A percentile compares a stretch with the other conserved stretches of the same genome.
Conservation (phyloP, 495 filamentous ascomycete species). For the Cladorrhinum samala region DNA sequence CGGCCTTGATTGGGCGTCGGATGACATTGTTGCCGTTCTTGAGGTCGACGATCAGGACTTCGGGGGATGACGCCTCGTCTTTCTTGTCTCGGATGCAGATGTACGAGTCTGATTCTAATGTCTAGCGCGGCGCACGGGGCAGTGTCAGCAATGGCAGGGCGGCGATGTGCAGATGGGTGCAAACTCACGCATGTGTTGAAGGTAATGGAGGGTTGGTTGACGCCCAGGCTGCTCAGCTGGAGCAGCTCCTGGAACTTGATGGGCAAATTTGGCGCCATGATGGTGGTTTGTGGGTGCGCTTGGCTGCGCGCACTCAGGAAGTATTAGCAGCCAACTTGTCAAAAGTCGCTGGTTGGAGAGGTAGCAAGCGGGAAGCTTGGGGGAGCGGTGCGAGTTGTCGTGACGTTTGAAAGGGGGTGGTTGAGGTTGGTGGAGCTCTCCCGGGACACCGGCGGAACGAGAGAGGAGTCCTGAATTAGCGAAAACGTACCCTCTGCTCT, state of each 20-base stretch:
- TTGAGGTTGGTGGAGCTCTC: slow-evolving; percentile 17
- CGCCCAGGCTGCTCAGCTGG: slow-evolving; percentile 73
- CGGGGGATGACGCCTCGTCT: slow-evolving; percentile 69
- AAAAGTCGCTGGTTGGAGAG: slow-evolving; percentile 19
- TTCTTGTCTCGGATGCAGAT: slow-evolving; percentile 93
- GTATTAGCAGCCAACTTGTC: slow-evolving; percentile 29
- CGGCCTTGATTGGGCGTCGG: slow-evolving; percentile 92
- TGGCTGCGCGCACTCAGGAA: slow-evolving; percentile 25
- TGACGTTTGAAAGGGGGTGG: slow-evolving; percentile 17
- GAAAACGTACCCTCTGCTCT: not conserved
- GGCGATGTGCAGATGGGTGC: slow-evolving; percentile 1
- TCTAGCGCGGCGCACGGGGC: slow-evolving; percentile 47
- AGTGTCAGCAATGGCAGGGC: slow-evolving; percentile 18
- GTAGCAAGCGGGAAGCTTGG: slow-evolving; percentile 9
- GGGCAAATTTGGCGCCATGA: slow-evolving; percentile 54
- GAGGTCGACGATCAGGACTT: slow-evolving; percentile 95
- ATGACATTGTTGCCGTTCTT: slow-evolving; percentile 92
- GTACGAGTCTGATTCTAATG: slow-evolving; percentile 92
- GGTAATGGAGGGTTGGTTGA: slow-evolving; percentile 82
- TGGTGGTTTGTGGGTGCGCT: slow-evolving; percentile 30
- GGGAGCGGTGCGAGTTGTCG: not conserved
- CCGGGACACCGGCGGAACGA: slow-evolving; percentile 5
- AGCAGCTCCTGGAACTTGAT: slow-evolving; percentile 95
- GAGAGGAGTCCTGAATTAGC: slow-evolving; percentile 6
- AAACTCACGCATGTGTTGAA: slow-evolving; percentile 92